Base-by-base conservation (phyloP, 2,329 filamentous ascomycete genomes). In the Clonostachys rosea region DNA sequence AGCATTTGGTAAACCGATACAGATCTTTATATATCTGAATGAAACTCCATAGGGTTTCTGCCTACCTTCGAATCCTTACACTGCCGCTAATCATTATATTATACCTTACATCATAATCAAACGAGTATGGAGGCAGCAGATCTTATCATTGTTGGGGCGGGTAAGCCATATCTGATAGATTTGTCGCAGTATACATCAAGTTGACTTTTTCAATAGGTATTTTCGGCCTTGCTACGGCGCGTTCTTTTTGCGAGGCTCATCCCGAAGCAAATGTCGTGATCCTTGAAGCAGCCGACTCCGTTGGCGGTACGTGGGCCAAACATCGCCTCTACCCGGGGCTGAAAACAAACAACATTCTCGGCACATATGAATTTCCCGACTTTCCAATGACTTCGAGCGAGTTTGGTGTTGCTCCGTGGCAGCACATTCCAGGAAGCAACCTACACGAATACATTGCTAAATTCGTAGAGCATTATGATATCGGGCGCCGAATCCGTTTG, bases 301-400 rank as follows among this genome's bases (percentile, higher is more conserved):
- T 60, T 70, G 87, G 87, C 2, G 87, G 87, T 4, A 81, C 83
- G n/a, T 91, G 87, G 87, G 78, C 82, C 10, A 70, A 79, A 47
- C 70, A 85, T 37, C 76, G 86, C 2, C 65, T 89, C 1, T 86
- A 91, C 59, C 78, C 82, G 0, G 82, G 81, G 2, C 72, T 92
- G 43, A 86, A 82, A 56, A 83, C 80, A 44, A 91, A 92, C 64
- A 91, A 91, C 57, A 76, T 89, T 60, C 62, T 84, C 13, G 86
- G 87, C 5, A 86, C 81, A 0, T 89, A 85, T 54, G 85, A 91
- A 61, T 90, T 79, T 56, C 80, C 81, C 0, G 87, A 89, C 55
- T 89, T 87, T 50, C 84, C 85, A 14, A 85, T 91, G 81, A 71
- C 75, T 49, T 62, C 67, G 8, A 73, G 73, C 18, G 18, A 20